These are phyloP conservation scores for Tuber microsphaerosporum DNA, from an alignment of 495 filamentous ascomycete genomes.

Conservation along the genomic window DNA sequence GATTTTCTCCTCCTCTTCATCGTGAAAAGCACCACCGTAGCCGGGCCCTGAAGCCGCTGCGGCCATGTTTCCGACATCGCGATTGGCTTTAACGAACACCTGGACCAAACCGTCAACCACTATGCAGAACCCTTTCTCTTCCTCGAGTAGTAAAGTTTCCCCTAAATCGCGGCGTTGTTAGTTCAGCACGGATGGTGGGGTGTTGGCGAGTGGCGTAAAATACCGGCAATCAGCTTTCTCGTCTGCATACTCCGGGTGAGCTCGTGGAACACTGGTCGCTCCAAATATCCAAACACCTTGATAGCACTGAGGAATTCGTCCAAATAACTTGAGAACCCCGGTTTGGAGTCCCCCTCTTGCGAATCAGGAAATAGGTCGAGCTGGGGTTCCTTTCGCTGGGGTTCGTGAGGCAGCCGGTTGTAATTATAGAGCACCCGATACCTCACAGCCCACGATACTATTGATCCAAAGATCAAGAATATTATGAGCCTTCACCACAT, in stretches of 20 bases:
- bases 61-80: constrained; percentile 48
- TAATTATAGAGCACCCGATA: constrained; percentile 96
- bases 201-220: background rate
- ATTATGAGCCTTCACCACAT: constrained; percentile 61
- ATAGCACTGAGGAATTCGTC: constrained; percentile 99
- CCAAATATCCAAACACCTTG: constrained; percentile 96
- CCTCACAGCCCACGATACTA: constrained; percentile 81
- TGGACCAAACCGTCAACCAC: constrained; percentile 96
- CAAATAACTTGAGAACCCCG: constrained; percentile 85
- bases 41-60: constrained; percentile 30
- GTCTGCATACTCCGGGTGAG: constrained; percentile 97
- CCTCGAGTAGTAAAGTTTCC: constrained; percentile 87
- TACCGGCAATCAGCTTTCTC: constrained; percentile 76
- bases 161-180: constrained; percentile 39
- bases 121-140: constrained; percentile 95
- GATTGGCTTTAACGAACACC: constrained; percentile 91
- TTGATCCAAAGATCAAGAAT: constrained; percentile 64
- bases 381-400: constrained; percentile 89
- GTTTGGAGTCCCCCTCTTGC: constrained; percentile 81
- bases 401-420: constrained; percentile 81
- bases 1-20: constrained; percentile 54
- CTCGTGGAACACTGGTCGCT: constrained; percentile 94
- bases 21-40: constrained; percentile 51
- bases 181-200: background rate
- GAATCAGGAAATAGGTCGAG: constrained; percentile 90